These are phyloP conservation scores for Capsicum rhomboideum DNA, from an alignment of 257 asterid genomes.

Conservation along the genomic window DNA sequence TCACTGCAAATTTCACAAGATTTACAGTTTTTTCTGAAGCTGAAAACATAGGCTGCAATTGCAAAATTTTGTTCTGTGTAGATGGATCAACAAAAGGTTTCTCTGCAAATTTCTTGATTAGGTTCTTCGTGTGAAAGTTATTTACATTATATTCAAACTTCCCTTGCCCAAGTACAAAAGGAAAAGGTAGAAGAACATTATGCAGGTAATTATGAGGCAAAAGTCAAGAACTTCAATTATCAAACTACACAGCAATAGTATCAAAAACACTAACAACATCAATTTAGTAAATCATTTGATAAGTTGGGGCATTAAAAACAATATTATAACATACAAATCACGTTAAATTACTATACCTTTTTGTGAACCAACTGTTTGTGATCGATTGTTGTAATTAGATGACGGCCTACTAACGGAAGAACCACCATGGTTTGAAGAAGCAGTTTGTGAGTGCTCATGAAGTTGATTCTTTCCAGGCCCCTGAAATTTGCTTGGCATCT, in stretches of 20 bases:
- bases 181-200: not conserved
- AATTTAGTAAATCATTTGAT: not conserved
- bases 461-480: constrained; percentile 50
- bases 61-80: not conserved
- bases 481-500: constrained; percentile 33
- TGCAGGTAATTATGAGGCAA: not conserved
- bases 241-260: not conserved
- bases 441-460: constrained; percentile 32
- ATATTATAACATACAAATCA: not conserved
- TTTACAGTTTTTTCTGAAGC: not conserved
- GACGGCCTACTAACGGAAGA: constrained; percentile 64
- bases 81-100: not conserved
- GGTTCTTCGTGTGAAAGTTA: not conserved
- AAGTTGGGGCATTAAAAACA: not conserved
- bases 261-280: not conserved
- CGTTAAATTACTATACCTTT: constrained; percentile 37
- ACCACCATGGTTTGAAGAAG: constrained; percentile 33
- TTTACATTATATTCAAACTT: not conserved
- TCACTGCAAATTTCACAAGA: not conserved
- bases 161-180: not conserved
- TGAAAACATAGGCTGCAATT: not conserved
- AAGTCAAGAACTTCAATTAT: not conserved
- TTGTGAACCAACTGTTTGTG: constrained; percentile 53
- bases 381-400: constrained; percentile 56
- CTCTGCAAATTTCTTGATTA: not conserved